These are phyloP conservation scores for Allantophomopsis cytisporea DNA, from an alignment of 2,329 filamentous ascomycete species.

Conservation along the genomic window DNA sequence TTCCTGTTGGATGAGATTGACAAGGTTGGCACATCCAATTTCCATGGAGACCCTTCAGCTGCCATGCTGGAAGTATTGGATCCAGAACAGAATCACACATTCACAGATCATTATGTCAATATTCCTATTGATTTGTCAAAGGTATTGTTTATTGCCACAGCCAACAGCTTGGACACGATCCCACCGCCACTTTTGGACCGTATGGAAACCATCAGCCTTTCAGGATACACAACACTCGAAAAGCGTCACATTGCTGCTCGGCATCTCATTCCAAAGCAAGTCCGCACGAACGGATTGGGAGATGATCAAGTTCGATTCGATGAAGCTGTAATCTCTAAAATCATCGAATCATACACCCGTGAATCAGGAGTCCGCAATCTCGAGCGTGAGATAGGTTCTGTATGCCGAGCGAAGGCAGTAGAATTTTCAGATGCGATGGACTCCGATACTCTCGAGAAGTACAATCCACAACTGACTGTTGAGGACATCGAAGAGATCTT, in stretches of 20 bases:
- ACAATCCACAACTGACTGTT: slow-evolving; percentile 59
- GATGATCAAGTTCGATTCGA: slow-evolving; percentile 63
- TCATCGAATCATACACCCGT: slow-evolving; percentile 92
- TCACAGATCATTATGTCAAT: slow-evolving; percentile 92
- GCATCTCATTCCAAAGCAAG: slow-evolving; percentile 93
- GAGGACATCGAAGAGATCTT: slow-evolving; percentile 83
- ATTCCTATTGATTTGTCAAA: slow-evolving; percentile 94
- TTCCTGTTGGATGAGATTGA: slow-evolving; percentile 96
- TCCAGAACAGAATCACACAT: slow-evolving; percentile 90
- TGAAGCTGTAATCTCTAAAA: slow-evolving; percentile 80
- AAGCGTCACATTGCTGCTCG: slow-evolving; percentile 89
- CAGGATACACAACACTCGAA: slow-evolving; percentile 92
- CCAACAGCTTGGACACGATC: slow-evolving; percentile 89
- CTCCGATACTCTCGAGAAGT: slow-evolving; percentile 40
- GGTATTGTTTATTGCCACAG: slow-evolving; percentile 93
- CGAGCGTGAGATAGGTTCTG: slow-evolving; percentile 87
- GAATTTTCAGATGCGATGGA: slow-evolving; percentile 89
- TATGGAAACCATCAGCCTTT: slow-evolving; percentile 91
- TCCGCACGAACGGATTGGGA: slow-evolving; percentile 74
- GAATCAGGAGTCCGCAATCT: slow-evolving; percentile 93
- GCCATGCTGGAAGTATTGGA: slow-evolving; percentile 97
- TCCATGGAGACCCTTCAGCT: slow-evolving; percentile 89
- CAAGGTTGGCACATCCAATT: slow-evolving; percentile 82
- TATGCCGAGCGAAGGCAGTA: slow-evolving; percentile 90
- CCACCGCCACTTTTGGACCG: slow-evolving; percentile 86